These are phyloP conservation scores for Ophiostoma australiae DNA, from an alignment of 2,329 filamentous ascomycete species.

Conservation along the genomic window DNA sequence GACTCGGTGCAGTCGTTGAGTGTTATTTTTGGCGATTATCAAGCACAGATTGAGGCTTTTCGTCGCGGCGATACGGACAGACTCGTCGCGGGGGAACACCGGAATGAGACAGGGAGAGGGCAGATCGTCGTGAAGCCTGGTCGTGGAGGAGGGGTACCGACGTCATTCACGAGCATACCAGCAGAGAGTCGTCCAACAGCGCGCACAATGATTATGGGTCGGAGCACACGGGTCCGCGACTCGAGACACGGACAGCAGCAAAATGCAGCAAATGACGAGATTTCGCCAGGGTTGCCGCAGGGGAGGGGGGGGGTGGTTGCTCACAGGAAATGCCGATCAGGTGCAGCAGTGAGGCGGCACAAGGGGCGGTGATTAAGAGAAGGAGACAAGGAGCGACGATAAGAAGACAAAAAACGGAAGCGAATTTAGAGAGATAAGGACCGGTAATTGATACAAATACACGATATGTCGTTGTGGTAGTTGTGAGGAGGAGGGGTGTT, in stretches of 20 bases:
- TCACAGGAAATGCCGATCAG: conserved; percentile 22
- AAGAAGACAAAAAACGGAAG: conserved; percentile 15
- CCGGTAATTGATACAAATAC: conserved; percentile 18
- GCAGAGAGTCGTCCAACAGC: background rate
- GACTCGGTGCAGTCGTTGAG: background rate
- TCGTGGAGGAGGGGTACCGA: background rate
- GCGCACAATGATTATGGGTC: background rate
- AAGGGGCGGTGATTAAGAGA: conserved; percentile 9
- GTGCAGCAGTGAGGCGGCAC: conserved; percentile 11
- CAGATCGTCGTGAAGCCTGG: conserved; percentile 10
- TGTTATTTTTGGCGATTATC: background rate
- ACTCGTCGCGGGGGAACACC: background rate
- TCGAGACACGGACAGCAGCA: background rate
- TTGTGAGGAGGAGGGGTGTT: conserved; percentile 7
- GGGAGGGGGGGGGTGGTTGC: conserved; percentile 11
- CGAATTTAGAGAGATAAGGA: conserved; percentile 12
- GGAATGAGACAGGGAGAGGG: background rate
- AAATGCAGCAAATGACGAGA: conserved; percentile 6
- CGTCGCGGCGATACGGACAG: background rate
- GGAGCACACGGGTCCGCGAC: background rate
- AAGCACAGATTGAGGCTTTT: background rate
- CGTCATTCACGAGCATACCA: conserved; percentile 1
- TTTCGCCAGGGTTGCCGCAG: background rate
- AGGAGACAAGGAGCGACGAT: conserved; percentile 8
- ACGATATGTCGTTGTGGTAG: conserved; percentile 20